phyloP scores from a whole-genome alignment of 768 basidiomycete genomes.

The Boletus sp. region DNA sequence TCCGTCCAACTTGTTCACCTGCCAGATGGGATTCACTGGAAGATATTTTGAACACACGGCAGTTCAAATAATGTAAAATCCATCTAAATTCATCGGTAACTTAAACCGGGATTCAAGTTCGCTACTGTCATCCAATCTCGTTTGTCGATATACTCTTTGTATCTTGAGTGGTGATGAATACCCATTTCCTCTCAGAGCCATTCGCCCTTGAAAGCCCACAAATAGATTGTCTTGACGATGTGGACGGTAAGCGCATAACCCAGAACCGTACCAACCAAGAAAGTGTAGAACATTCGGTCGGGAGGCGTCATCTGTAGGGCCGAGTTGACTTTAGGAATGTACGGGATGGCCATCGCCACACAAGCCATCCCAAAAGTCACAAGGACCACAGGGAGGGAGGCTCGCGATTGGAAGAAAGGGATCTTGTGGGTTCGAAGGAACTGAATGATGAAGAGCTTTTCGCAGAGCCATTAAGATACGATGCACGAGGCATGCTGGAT shows the following conservation, averaged over 20 bases:
- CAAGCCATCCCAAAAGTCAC: constrained; percentile 33
- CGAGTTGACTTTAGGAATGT: constrained; percentile 30
- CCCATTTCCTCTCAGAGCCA: constrained; percentile 20
- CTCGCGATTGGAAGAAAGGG: constrained; percentile 32
- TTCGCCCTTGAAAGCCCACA: constrained; percentile 28
- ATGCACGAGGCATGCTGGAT: neutral
- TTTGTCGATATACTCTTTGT: neutral
- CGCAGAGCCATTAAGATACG: neutral
- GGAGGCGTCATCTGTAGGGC: constrained; percentile 29
- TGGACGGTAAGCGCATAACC: constrained; percentile 28
- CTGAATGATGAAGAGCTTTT: constrained; percentile 32
- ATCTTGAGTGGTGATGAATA: neutral
- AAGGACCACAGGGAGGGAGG: constrained; percentile 23
- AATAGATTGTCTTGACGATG: constrained; percentile 26
- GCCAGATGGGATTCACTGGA: neutral
- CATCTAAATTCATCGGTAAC: constrained; percentile 1
- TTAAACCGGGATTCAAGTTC: neutral
- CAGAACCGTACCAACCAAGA: constrained; percentile 19
- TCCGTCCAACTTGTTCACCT: neutral
- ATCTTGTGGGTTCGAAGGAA: constrained; percentile 31
- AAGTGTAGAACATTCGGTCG: constrained; percentile 27
- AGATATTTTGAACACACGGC: neutral
- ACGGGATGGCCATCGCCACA: constrained; percentile 32
- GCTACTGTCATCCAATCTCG: neutral
- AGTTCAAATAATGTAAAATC: neutral